Evolutionary conservation across 208 protist species (phyloP), one percentile per base, ranked within the genome.

Genomic region (Acanthamoeba castellanii): DNA sequence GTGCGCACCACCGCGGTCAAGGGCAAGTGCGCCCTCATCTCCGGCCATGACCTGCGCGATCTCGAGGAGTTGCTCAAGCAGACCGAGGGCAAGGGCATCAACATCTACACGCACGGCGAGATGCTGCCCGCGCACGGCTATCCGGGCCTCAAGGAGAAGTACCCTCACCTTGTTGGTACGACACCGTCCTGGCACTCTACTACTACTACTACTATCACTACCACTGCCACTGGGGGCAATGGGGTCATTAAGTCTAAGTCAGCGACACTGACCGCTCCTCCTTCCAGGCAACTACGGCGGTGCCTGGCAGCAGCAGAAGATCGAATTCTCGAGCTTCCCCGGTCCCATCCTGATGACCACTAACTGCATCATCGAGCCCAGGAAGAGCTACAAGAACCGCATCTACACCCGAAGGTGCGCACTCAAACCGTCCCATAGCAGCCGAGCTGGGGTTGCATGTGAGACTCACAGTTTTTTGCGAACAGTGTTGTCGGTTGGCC

Each of bases 81-180:
- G 45, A 97, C 96, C 22, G 85, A 97, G 61, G 92, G 81, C 27
- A 95, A 93, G 20, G 97, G 96, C 45, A 96, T 99, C 76, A 98
- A 98, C 78, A 96, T 99, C 14, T 99, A 98, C 94, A 99, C 98
- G 4, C 98, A 99, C 95, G 98, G 98, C 72, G 98, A 99, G 95
- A 98, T 99, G 98, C 96, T 99, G 9, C 97, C 98, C 14, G 97
- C 96, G 6, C 97, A 99, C 84, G 95, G 66, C 9, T 99, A 99
- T 78, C 98, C 98, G 3, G 76, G 96, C 57, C 96, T 99, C 11
- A 95, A 95, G 66, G 84, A 91, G 7, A 95, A 95, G 61, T 98
- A 96, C 78, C 27, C 9, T n/a, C 93, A 97, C 68, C 95, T 99
- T 37, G 90, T 87, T 8, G 98, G 84, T 82, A 78, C 13, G 68